These are phyloP conservation scores for Eucalyptus brandiana DNA, from an alignment of 345 rosid species.

Conservation along the genomic window DNA sequence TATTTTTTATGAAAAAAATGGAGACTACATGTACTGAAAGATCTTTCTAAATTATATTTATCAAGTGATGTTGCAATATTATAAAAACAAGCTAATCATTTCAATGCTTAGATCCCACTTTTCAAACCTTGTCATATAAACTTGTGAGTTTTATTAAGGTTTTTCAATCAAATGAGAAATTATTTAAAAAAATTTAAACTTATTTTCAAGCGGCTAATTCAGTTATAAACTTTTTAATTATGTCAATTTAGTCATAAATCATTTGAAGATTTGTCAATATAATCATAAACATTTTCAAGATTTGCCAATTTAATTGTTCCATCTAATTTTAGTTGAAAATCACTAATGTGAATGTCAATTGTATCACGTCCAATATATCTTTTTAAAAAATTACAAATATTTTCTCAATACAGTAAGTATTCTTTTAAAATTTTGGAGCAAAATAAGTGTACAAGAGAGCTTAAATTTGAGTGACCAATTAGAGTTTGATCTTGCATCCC, in stretches of 20 bases:
- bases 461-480: not conserved
- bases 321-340: not conserved
- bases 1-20: not conserved
- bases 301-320: not conserved
- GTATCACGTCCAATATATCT: too few species aligned
- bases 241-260: not conserved
- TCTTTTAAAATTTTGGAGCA: not conserved
- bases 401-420: not conserved
- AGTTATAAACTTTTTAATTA: not conserved
- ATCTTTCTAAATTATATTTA: not conserved
- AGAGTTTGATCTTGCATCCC: not conserved
- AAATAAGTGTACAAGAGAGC: not conserved
- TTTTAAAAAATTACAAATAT: not conserved
- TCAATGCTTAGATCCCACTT: not conserved
- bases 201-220: not conserved
- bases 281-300: not conserved
- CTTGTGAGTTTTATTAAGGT: not conserved
- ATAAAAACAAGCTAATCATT: not conserved
- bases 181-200: rapidly evolving
- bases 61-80: not conserved
- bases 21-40: not conserved
- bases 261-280: not conserved
- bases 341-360: rapidly evolving
- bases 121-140: not conserved
- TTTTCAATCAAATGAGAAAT: not conserved